Conservation (phyloP, 306 rosid genomes). For the Psophocarpus tetragonolobus region DNA sequence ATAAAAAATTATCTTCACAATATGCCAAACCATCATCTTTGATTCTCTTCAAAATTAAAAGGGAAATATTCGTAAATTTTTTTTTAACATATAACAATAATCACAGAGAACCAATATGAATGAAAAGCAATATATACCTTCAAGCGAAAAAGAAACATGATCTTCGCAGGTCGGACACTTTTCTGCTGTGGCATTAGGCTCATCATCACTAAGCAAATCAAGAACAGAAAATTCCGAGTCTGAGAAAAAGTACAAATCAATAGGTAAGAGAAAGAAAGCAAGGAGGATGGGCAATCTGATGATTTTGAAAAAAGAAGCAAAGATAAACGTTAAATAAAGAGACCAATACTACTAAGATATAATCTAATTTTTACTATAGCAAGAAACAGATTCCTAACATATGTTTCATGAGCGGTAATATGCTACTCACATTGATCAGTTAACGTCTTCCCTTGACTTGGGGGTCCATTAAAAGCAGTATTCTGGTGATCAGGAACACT, state of each 20-base stretch:
- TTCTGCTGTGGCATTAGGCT: slow-evolving; percentile 41
- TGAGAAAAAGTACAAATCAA: slow-evolving; percentile 40
- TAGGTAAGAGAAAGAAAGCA: slow-evolving; percentile 8
- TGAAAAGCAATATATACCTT: slow-evolving; percentile 51
- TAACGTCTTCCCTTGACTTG: slow-evolving; percentile 40
- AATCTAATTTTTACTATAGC: slow-evolving; percentile 25
- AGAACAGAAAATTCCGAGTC: slow-evolving; percentile 68
- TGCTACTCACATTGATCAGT: slow-evolving; percentile 62
- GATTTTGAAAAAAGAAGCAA: neutral
- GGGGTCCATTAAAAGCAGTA: slow-evolving; percentile 34
- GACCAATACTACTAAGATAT: slow-evolving; percentile 20
- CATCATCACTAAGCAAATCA: slow-evolving; percentile 78
- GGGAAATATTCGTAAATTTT: slow-evolving; percentile 12
- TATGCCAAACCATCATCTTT: slow-evolving; percentile 5
- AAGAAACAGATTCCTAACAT: slow-evolving; percentile 15
- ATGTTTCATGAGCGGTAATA: slow-evolving; percentile 17
- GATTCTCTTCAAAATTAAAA: slow-evolving; percentile 23
- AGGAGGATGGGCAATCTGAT: neutral
- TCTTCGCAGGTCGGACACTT: slow-evolving; percentile 63
- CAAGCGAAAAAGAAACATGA: slow-evolving; percentile 91
- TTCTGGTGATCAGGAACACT: slow-evolving; percentile 37
- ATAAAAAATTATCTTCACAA: neutral
- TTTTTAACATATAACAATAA: neutral
- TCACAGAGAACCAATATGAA: slow-evolving; percentile 20
- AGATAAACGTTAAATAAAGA: neutral